Percentiles rank a stretch among this genome's conserved stretches.
Evolutionary conservation across 2,329 filamentous ascomycete genomes (phyloP).

Genomic region (Fusarium pseudoanthophilum): DNA sequence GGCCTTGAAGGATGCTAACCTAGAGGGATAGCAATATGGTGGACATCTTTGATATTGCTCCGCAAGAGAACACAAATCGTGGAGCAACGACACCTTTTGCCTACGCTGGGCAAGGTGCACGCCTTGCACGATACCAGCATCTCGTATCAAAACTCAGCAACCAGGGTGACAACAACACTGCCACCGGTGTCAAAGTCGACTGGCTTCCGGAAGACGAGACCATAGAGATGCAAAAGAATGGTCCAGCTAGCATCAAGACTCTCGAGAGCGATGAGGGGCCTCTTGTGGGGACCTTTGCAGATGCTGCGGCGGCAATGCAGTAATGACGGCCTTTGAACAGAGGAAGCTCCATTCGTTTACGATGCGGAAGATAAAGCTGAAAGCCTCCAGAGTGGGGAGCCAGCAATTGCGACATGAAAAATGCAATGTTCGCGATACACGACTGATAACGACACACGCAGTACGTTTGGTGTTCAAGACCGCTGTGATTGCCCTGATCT

Average conservation of each 20-base stretch:
- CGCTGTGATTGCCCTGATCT: conserved; percentile 9
- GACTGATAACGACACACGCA: conserved; percentile 10
- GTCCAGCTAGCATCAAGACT: conserved; percentile 48
- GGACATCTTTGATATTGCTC: conserved; percentile 73
- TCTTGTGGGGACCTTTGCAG: conserved; percentile 70
- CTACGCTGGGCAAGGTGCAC: conserved; percentile 65
- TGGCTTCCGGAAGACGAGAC: conserved; percentile 65
- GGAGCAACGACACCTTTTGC: conserved; percentile 54
- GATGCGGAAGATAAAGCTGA: not conserved
- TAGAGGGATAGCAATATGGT: conserved; percentile 67
- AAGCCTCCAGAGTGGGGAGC: not conserved
- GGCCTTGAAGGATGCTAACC: conserved; percentile 13
- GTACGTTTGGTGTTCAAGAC: conserved; percentile 14
- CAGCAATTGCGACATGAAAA: conserved; percentile 13
- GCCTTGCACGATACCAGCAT: conserved; percentile 68
- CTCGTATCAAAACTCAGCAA: conserved; percentile 68
- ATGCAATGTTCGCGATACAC: conserved; percentile 10
- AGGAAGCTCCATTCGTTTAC: not conserved
- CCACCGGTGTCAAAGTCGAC: conserved; percentile 62
- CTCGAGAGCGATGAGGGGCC: conserved; percentile 52
- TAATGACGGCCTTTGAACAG: conserved; percentile 22
- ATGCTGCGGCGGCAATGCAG: conserved; percentile 65
- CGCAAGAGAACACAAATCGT: conserved; percentile 57
- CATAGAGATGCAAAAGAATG: conserved; percentile 57
- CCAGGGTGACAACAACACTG: conserved; percentile 54